Base-by-base conservation (phyloP, 108 stramenopile genomes). In the Conticribra weissflogii region DNA sequence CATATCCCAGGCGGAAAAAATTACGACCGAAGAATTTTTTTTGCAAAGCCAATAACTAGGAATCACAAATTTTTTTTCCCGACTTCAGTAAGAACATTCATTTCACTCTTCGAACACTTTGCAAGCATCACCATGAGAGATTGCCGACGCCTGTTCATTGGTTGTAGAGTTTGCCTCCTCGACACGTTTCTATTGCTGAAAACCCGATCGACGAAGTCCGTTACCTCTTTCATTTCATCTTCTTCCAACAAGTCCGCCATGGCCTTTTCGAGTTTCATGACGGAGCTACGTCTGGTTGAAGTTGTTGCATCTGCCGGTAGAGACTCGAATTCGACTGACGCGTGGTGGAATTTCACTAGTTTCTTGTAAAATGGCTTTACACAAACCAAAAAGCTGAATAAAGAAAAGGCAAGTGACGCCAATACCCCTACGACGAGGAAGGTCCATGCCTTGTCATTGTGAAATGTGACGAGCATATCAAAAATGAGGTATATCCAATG, bases 361-460 rank as follows among this genome's bases (percentile, higher is more conserved):
- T 65, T 63, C 27, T 52, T 65, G 71, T 65, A 64, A 25, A 64
- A 65, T 30, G 71, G 71, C 25, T 54, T 54, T 25, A 71, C 51
- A 36, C 71, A 71, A 9, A 17, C 19, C 8, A 63, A 24, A 21
- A 21, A 65, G 27, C 23, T 71, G 21, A 71, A 71, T 1, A 18
- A 0, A 5, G 62, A 19, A 22, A 71, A 65, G 19, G 9, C 54
- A 36, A 33, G 34, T 1, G 71, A 71, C 31, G 58, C 0, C 21
- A 68, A 0, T 17, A 30, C 15, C 0, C 71, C 71, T 0, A 71
- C 18, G 51, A 30, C 27, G 16, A 71, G 63, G 50, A 71, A 71
- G 0, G 28, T 41, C 62, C 62, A 71, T 8, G 71, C 71, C 49
- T 55, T 33, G 21, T 71, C 71, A 18, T 53, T 45, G 54, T 71